Evolutionary conservation across 1,139 yeast species (phyloP), one percentile per base, ranked within the genome.

Genomic region (Geotrichum bryndzae): DNA sequence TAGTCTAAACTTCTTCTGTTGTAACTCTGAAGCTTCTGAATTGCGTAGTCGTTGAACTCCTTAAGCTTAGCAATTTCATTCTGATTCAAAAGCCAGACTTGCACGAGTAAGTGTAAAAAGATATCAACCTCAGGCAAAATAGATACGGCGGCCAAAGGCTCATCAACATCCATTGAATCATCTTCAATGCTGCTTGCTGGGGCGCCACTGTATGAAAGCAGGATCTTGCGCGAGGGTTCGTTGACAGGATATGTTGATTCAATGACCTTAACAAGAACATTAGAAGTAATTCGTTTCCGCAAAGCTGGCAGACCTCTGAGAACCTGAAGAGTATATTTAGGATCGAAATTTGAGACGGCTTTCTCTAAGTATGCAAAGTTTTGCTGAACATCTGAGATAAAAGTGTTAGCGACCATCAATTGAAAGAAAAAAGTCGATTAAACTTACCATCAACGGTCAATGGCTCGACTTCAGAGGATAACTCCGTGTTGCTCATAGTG

Each of bases 1-100:
- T 88, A 85, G 74, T 95, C 99, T 67, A 94, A 78, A 2, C 96
- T 84, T 68, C 98, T 84, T 67, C 90, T 84, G 74, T 91, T 91
- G 76, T 86, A 87, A 25, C 80, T 74, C 63, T 82, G 80, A 72
- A 90, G 76, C 41, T 86, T 79, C 15, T 74, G 75, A 57, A 94
- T 81, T 22, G 88, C 82, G 65, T 80, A 77, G 48, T 77, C 76
- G 58, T 70, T 67, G 53, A 75, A 68, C 25, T 67, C 67, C 53
- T 63, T 66, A 63, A 69, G 67, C 56, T 68, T 61, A 64, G 61
- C 70, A 35, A 66, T 62, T 64, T 84, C 79, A 18, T 81, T 76
- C 23, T 78, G 74, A 73, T 94, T 96, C 68, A 90, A 82, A 62
- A 92, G 80, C 75, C 82, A 86, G 38, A 90, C 83, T 74, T 89